Evolutionary conservation across 2,329 filamentous ascomycete genomes (phyloP).

Genomic region (Alternaria ventricosa): DNA sequence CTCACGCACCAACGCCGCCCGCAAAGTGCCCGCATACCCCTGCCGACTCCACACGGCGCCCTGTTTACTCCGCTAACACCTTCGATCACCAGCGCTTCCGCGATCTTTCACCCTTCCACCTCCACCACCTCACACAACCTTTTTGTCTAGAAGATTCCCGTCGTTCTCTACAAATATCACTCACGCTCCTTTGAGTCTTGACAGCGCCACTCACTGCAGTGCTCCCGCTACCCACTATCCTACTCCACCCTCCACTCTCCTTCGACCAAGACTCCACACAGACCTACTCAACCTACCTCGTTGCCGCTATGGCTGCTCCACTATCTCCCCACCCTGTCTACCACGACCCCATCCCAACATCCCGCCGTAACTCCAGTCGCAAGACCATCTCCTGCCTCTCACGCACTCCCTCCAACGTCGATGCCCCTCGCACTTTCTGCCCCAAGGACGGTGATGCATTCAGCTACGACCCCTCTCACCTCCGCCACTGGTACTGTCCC

Average conservation of each 20-base stretch:
- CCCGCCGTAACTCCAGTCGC: constrained; percentile 37
- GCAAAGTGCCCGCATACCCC: constrained; percentile 19
- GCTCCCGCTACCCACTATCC: not conserved
- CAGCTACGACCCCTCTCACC: constrained; percentile 46
- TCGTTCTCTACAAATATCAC: constrained; percentile 27
- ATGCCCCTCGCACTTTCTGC: constrained; percentile 39
- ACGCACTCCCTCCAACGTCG: constrained; percentile 27
- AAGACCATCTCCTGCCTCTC: constrained; percentile 34
- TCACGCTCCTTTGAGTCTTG: constrained; percentile 22
- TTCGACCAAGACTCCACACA: constrained; percentile 10
- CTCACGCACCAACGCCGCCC: constrained; percentile 7
- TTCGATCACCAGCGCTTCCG: constrained; percentile 32
- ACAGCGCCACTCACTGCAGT: constrained; percentile 7
- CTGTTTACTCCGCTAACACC: constrained; percentile 29
- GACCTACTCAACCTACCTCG: constrained; percentile 7
- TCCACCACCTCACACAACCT: constrained; percentile 10
- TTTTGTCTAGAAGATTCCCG: constrained; percentile 20
- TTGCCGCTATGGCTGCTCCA: constrained; percentile 28
- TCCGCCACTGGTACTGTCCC: constrained; percentile 49
- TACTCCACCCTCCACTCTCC: constrained; percentile 11
- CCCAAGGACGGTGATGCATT: constrained; percentile 48
- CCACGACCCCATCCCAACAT: constrained; percentile 26
- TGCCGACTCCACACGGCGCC: constrained; percentile 31
- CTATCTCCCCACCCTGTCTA: constrained; percentile 28
- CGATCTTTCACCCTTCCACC: constrained; percentile 25